Conservation (phyloP, 2,329 filamentous ascomycete genomes). For the Stemphylium vesicarium region DNA sequence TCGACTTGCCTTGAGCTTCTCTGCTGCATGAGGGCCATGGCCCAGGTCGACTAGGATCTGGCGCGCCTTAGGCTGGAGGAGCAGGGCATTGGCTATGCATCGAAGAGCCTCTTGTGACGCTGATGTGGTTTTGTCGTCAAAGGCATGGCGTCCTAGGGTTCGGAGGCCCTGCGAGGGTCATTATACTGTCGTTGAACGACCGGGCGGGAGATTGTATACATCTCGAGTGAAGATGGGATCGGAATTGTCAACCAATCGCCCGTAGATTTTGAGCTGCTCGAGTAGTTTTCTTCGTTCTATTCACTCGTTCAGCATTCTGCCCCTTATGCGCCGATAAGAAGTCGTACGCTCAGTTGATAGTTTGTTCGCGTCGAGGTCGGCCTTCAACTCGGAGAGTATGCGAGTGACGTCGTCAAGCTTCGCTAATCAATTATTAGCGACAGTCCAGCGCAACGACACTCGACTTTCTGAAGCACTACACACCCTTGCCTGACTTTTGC, state of each 20-base stretch:
- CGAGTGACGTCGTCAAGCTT: constrained; percentile 73
- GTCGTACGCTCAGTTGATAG: constrained; percentile 66
- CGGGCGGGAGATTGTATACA: constrained; percentile 54
- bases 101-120: constrained; percentile 75
- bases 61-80: constrained; percentile 71
- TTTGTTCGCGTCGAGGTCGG: constrained; percentile 66
- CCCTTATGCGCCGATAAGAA: not conserved
- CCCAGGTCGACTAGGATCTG: constrained; percentile 76
- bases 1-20: constrained; percentile 65
- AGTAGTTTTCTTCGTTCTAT: constrained; percentile 67
- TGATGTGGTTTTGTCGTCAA: constrained; percentile 67
- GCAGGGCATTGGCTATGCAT: constrained; percentile 83
- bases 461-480: not conserved
- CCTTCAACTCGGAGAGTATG: constrained; percentile 66
- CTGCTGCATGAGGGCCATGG: constrained; percentile 70
- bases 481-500: constrained; percentile 32
- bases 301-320: constrained; percentile 12
- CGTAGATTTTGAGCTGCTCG: constrained; percentile 75
- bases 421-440: constrained; percentile 50
- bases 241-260: constrained; percentile 73
- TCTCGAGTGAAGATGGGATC: constrained; percentile 84
- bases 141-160: constrained; percentile 74
- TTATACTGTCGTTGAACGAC: constrained; percentile 8
- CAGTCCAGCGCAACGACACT: not conserved
- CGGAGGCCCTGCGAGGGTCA: constrained; percentile 68